Base-by-base conservation (phyloP, 495 filamentous ascomycete genomes). In the Lichina pygmaea region DNA sequence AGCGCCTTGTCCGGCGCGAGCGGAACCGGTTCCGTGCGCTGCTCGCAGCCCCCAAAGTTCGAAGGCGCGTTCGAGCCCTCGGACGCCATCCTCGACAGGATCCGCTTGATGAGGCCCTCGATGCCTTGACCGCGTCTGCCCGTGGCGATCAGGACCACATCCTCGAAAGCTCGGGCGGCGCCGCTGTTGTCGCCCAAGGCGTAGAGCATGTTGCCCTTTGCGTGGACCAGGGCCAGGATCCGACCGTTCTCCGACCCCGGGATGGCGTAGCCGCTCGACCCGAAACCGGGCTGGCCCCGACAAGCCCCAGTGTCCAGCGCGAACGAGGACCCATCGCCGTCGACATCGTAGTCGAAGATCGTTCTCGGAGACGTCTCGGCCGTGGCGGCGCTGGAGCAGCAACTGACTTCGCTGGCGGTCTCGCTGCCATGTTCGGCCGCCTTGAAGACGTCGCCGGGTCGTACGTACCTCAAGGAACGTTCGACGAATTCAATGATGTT, bases 151-250 rank as follows among this genome's bases (percentile, higher is more conserved):
- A 93, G 60, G 31, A 99, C 84, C 2, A 84, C 89, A 57, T 93
- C 84, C 52, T 95, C 89, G 52, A 99, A 99, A 8, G 91, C 85
- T 48, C 75, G 72, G 0, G 89, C 85, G 12, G 89, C 89, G 10
- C 69, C 75, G 40, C 66, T 65, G 53, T 89, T 83, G 49, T 95
- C 79, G 24, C 85, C 85, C 44, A 93, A 60, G 34, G 83, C 73
- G 61, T 99, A 99, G 2, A 95, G 67, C 82, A 95, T 93, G 51
- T 95, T 99, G 31, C 91, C 89, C 59, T 95, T 99, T 3, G 85
- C 86, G 60, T 99, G 91, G 24, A 94, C 71, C 17, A 99, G 65
- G 33, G 84, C 78, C 10, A 95, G 68, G 62, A 99, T 83, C 50
- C 91, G 72, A 16, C 89, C 89, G 58, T 95, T 97, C 50, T 97